These are phyloP conservation scores for Pyronema domesticum DNA, from an alignment of 495 filamentous ascomycete species.

Conservation along the genomic window DNA sequence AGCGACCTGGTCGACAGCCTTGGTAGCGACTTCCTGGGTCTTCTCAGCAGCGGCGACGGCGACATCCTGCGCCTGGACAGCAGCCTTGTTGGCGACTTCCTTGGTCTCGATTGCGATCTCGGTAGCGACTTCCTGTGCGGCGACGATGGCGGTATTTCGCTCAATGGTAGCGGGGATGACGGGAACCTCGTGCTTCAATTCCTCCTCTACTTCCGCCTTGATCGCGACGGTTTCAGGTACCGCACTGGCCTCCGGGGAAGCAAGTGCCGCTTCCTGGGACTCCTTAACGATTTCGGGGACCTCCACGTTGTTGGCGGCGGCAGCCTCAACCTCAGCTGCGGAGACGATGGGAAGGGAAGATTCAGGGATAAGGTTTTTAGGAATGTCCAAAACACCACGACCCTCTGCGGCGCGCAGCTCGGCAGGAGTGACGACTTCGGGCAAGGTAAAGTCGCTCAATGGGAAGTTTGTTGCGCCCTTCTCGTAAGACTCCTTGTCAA, in stretches of 20 bases:
- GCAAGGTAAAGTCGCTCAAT: slow-evolving; percentile 30
- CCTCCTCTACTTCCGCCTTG: slow-evolving; percentile 43
- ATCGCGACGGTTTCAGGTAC: slow-evolving; percentile 38
- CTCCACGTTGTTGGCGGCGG: slow-evolving; percentile 16
- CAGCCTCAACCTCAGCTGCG: slow-evolving; percentile 13
- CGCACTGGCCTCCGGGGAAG: slow-evolving; percentile 42
- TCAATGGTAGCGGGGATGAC: slow-evolving; percentile 40
- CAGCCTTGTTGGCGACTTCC: slow-evolving; percentile 25
- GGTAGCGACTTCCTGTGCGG: slow-evolving; percentile 30
- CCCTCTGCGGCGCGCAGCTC: slow-evolving; percentile 31
- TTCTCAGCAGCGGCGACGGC: slow-evolving; percentile 18
- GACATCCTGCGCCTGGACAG: slow-evolving; percentile 26
- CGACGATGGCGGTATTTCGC: slow-evolving; percentile 33
- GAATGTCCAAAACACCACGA: slow-evolving; percentile 39
- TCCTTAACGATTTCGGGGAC: slow-evolving; percentile 52
- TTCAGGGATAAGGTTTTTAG: slow-evolving; percentile 65
- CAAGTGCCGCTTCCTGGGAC: slow-evolving; percentile 43
- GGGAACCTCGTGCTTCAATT: slow-evolving; percentile 41
- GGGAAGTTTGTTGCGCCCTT: slow-evolving; percentile 41
- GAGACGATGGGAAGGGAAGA: slow-evolving; percentile 59
- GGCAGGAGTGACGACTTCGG: slow-evolving; percentile 30
- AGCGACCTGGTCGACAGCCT: slow-evolving; percentile 12
- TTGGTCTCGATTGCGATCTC: slow-evolving; percentile 19
- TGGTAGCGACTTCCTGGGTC: slow-evolving; percentile 2
- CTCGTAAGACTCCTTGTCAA: slow-evolving; percentile 73